Evolutionary conservation across 2,329 filamentous ascomycete species (phyloP), one percentile per base, ranked within the genome.

Genomic region (Pseudopithomyces maydicus): DNA sequence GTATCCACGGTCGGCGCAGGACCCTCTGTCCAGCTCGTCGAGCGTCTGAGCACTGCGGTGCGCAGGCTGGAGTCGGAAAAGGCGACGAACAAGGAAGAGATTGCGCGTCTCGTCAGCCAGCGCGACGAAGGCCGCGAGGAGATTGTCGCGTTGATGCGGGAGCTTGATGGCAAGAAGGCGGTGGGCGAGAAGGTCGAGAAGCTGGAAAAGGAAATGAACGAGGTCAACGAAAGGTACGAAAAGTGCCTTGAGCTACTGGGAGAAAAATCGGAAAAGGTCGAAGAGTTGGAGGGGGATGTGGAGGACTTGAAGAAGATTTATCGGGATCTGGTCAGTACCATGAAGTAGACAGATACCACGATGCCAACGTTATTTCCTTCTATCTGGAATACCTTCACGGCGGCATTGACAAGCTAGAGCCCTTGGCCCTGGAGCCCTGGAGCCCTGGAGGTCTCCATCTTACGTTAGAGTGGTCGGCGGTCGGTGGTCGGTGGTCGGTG

Each of bases 291-390:
- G 75, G 89, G 90, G 12, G 95, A 98, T 81, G 90, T 99, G 52
- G 82, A 88, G 63, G 95, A 99, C 80, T 83, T 99, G 74, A 99
- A 99, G 81, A 89, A 88, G 71, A 97, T 99, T 84, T 98, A 98
- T 80, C 87, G 92, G 64, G 94, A 98, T 73, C 78, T 99, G 74
- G 90, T 96, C 47, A 91, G 96, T 78, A 87, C 88, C 71, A 94
- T 91, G 56, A 86, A 92, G 71, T 89, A 87, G 44, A 44, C n/a
- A 32, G 26, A 4, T 8, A 29, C 26, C 5, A 29, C 26, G 8
- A 29, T 29, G 26, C 5, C 26, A 29, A 29, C 5, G 8, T 4
- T 4, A 29, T 29, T 29, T 29, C 5, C 8, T n/a, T n/a, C 8
- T 29, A 29, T 5, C 8, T 29, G 8, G 26, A 8, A 29, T 29